Evolutionary conservation across 2,329 filamentous ascomycete species (phyloP).

Genomic region (Ceratocystis destructans): DNA sequence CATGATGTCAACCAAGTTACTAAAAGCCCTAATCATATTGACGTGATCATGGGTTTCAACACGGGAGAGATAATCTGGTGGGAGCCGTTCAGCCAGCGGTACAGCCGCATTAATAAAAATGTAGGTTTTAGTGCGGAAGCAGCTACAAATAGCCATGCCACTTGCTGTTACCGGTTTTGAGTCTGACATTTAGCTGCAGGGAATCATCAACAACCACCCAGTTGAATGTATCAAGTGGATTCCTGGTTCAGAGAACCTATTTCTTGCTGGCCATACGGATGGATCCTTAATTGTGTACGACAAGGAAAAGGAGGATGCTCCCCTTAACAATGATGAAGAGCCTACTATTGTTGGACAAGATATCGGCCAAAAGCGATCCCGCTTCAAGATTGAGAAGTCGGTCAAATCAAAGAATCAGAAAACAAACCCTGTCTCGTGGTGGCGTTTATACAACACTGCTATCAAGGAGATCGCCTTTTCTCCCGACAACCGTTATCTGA

Average conservation of each 20-base stretch:
- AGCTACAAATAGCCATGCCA: neutral
- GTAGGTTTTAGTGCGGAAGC: slow-evolving; percentile 29
- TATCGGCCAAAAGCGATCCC: slow-evolving; percentile 33
- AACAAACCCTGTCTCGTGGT: slow-evolving; percentile 77
- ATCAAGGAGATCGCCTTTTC: slow-evolving; percentile 90
- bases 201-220: slow-evolving; percentile 72
- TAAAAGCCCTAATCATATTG: slow-evolving; percentile 66
- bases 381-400: slow-evolving; percentile 64
- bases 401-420: slow-evolving; percentile 91
- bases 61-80: slow-evolving; percentile 98
- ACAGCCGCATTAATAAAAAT: slow-evolving; percentile 92
- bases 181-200: slow-evolving; percentile 34
- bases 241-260: slow-evolving; percentile 83
- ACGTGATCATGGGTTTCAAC: slow-evolving; percentile 90
- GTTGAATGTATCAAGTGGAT: slow-evolving; percentile 87
- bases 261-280: slow-evolving; percentile 84
- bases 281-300: slow-evolving; percentile 88
- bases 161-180: neutral
- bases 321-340: slow-evolving; percentile 59
- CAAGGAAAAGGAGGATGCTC: slow-evolving; percentile 85
- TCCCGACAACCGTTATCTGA: slow-evolving; percentile 73
- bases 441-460: slow-evolving; percentile 82
- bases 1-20: slow-evolving; percentile 83
- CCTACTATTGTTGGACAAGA: slow-evolving; percentile 22
- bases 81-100: slow-evolving; percentile 91